These are phyloP conservation scores for Backusella liffmaniae DNA, from an alignment of 192 early-diverging fungal genomes.

Conservation along the genomic window DNA sequence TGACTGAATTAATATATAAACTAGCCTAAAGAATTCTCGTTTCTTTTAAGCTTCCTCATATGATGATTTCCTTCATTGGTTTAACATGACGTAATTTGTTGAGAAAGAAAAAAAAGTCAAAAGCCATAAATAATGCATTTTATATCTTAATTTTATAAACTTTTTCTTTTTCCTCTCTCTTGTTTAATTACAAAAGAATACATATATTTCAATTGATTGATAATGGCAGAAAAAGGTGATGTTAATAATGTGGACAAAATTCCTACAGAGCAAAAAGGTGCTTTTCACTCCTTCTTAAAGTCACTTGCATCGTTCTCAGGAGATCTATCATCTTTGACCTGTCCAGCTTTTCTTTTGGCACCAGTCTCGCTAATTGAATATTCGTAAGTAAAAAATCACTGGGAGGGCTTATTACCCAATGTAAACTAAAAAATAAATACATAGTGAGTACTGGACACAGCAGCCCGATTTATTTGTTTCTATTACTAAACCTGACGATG, in stretches of 20 bases:
- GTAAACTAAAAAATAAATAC: not conserved
- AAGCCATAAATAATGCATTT: no score
- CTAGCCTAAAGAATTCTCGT: not conserved
- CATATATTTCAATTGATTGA: no score
- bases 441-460: slow-evolving; percentile 54
- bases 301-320: slow-evolving; percentile 70
- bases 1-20: not conserved
- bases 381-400: slow-evolving; percentile 36
- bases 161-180: no score
- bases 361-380: slow-evolving; percentile 76
- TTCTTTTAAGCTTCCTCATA: not conserved
- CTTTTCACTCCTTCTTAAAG: slow-evolving; percentile 61
- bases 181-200: no score
- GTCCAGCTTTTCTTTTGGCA: slow-evolving; percentile 72
- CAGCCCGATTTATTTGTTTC: slow-evolving; percentile 61
- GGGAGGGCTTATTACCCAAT: not conserved
- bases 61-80: not conserved
- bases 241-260: slow-evolving; percentile 35
- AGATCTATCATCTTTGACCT: slow-evolving; percentile 72
- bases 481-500: slow-evolving; percentile 54
- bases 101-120: no score
- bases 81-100: not conserved
- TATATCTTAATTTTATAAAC: no score
- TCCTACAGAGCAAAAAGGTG: slow-evolving; percentile 57
- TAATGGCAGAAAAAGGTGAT: slow-evolving; percentile 8